Conservation (phyloP, 2,329 filamentous ascomycete genomes). For the Daldinia sp. region DNA sequence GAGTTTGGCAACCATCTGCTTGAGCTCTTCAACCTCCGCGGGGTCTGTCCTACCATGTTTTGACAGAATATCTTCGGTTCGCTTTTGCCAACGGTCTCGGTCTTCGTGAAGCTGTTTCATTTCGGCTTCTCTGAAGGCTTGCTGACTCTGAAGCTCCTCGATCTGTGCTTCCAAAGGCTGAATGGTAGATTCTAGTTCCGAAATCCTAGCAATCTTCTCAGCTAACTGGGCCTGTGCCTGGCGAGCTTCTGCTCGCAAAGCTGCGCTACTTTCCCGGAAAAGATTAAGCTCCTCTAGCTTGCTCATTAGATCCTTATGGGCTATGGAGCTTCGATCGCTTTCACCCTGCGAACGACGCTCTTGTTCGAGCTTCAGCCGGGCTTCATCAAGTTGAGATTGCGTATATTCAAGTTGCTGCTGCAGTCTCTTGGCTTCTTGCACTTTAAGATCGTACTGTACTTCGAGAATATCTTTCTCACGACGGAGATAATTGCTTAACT, state of each 20-base stretch:
- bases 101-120: slow-evolving; percentile 89
- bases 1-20: slow-evolving; percentile 74
- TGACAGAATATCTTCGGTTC: slow-evolving; percentile 92
- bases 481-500: slow-evolving; percentile 89
- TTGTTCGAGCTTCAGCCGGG: slow-evolving; percentile 87
- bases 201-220: slow-evolving; percentile 77
- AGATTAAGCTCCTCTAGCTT: slow-evolving; percentile 96
- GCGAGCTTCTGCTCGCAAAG: slow-evolving; percentile 84
- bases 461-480: slow-evolving; percentile 98
- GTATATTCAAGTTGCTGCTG: slow-evolving; percentile 90
- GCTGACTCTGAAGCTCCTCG: slow-evolving; percentile 81
- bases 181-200: slow-evolving; percentile 77
- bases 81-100: slow-evolving; percentile 93
- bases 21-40: slow-evolving; percentile 88
- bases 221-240: slow-evolving; percentile 79
- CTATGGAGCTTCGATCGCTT: slow-evolving; percentile 74
- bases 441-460: slow-evolving; percentile 90
- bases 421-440: slow-evolving; percentile 85
- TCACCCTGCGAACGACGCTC: slow-evolving; percentile 82
- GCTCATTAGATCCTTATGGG: slow-evolving; percentile 89
- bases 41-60: slow-evolving; percentile 97
- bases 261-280: slow-evolving; percentile 93
- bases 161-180: slow-evolving; percentile 84
- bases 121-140: slow-evolving; percentile 84
- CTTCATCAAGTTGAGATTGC: slow-evolving; percentile 87